Base-by-base conservation (phyloP, 768 basidiomycete species). In the Xerocomus potaroensis region DNA sequence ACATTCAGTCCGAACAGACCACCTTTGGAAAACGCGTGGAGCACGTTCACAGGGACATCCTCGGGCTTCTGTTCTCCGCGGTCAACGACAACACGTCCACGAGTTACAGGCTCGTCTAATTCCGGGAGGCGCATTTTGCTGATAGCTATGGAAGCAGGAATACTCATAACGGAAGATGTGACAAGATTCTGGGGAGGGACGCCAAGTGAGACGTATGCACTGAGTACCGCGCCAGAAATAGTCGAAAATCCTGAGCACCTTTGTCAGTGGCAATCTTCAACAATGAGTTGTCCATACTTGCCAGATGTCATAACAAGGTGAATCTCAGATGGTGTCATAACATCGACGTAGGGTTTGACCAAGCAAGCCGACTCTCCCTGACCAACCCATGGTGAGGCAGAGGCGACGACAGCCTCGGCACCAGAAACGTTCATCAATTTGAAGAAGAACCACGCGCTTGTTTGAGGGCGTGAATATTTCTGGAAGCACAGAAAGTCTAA, bases 121-220 rank as follows among this genome's bases (percentile, higher is more conserved):
- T 95, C 92, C 0, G 92, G 92, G 27, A 83, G 54, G 35, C 91
- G 87, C 57, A 94, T 73, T 69, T 95, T 95, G 62, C 84, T 87
- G 59, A 95, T 92, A 2, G 91, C 79, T 62, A 95, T 93, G 12
- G 91, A 92, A 0, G 92, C 93, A 16, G 93, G 93, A 50, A 96
- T 95, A 64, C 84, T 87, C 92, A 95, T 95, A 49, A 94, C 85
- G 8, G 89, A 91, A 5, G 92, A 85, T 3, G 91, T 93, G 56
- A 92, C 73, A 19, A 91, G 73, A 60, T 87, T 92, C 64, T 84
- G 77, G 5, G 87, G 64, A 8, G 87, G 87, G 26, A 91, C 86
- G 31, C 86, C 90, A 54, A 85, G 72, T 52, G 63, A 71, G 62
- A 93, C 86, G 64, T 94, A 95, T 23, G 89, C 91, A 45, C 78